Conservation (phyloP, 2,329 filamentous ascomycete genomes). For the Hyphodiscus sp. region DNA sequence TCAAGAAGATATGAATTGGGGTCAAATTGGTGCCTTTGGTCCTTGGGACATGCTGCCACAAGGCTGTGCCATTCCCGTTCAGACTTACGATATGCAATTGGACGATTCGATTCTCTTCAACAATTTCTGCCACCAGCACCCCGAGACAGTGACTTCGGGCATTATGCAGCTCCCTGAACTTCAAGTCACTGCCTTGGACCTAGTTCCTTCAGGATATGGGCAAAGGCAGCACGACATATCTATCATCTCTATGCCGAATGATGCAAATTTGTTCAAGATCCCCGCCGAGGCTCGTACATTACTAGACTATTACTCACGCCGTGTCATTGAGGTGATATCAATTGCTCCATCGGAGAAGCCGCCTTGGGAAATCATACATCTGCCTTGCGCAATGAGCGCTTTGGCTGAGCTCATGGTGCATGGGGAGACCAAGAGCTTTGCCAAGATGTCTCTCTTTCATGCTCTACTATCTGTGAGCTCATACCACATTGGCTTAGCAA, state of each 20-base stretch:
- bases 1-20: too few relatives aligned
- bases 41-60: too few relatives aligned
- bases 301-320: conserved; percentile 8
- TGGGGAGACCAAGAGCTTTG: conserved; percentile 8
- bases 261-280: conserved; percentile 9
- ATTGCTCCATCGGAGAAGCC: conserved; percentile 11
- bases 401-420: conserved; percentile 12
- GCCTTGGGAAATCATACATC: conserved; percentile 15
- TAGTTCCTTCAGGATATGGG: too few relatives aligned
- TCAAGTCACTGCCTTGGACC: too few relatives aligned
- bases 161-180: too few relatives aligned
- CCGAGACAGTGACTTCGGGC: too few relatives aligned
- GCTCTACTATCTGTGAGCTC: conserved; percentile 12
- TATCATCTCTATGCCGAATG: too few relatives aligned
- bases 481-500: conserved; percentile 8
- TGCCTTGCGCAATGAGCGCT: conserved; percentile 14
- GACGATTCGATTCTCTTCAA: not conserved
- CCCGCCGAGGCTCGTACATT: conserved; percentile 10
- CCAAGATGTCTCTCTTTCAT: conserved; percentile 12
- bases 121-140: not conserved
- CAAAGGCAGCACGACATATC: too few relatives aligned
- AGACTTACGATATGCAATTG: too few relatives aligned
- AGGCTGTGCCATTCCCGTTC: too few relatives aligned
- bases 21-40: too few relatives aligned
- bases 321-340: conserved; percentile 8